phyloP scores from a whole-genome alignment of 495 filamentous ascomycete species.

The Oidiodendron maius region DNA sequence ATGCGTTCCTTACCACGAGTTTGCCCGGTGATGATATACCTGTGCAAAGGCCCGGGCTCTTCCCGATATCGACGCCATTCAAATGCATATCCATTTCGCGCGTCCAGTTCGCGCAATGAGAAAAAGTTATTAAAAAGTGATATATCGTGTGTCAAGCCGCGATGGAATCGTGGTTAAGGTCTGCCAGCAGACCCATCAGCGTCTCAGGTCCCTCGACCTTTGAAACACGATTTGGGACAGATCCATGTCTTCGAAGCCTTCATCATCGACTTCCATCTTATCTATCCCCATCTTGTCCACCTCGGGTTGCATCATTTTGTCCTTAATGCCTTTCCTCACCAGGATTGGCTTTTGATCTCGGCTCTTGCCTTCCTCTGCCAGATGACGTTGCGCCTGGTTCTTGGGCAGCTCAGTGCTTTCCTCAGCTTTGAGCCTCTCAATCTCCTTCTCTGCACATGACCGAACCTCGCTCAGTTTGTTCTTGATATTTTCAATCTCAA shows the following conservation, averaged over 20 bases:
- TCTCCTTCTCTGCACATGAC: conserved; percentile 50
- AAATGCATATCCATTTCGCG: not conserved
- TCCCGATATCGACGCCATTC: not conserved
- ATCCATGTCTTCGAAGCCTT: conserved; percentile 4
- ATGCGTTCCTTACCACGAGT: too few species aligned
- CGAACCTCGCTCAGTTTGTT: conserved; percentile 50
- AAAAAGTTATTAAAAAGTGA: not conserved
- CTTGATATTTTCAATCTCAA: conserved; percentile 66
- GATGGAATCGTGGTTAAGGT: too few species aligned
- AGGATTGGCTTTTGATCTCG: conserved; percentile 6
- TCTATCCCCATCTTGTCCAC: too few species aligned
- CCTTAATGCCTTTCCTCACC: conserved; percentile 7
- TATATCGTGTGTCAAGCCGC: not conserved
- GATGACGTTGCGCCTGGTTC: too few species aligned
- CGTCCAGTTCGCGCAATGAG: not conserved
- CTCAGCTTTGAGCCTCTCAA: conserved; percentile 39
- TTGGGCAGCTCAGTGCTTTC: too few species aligned
- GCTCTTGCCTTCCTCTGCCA: not conserved
- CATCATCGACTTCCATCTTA: conserved; percentile 23
- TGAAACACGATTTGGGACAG: conserved; percentile 19
- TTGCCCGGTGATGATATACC: too few species aligned
- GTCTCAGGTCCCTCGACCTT: too few species aligned
- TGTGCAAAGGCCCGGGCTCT: too few species aligned
- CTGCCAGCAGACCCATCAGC: too few species aligned
- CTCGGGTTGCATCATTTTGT: conserved; percentile 9